Base-by-base conservation (phyloP, 106 monocot species). In the Acorus gramineus region DNA sequence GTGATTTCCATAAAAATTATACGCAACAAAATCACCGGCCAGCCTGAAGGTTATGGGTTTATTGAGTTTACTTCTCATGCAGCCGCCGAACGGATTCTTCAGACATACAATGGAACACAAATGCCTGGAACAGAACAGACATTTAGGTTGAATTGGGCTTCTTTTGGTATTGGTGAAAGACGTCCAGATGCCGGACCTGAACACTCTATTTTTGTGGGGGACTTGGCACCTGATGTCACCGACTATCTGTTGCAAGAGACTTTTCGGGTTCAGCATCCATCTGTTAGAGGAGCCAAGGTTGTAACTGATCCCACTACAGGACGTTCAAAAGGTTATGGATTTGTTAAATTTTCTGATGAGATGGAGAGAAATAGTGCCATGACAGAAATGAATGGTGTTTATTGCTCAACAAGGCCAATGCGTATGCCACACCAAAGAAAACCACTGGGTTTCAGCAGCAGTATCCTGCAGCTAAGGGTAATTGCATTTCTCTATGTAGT, bases 341-440 rank as follows among this genome's bases (percentile, higher is more conserved):
- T 96, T 85, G 96, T 96, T 62, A 96, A 96, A 69, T 96, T 96
- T 77, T 80, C 85, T 63, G 96, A 96, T 71, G 96, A 96, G 75
- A 71, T 7, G 42, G 91, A 96, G 75, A 87, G 81, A 67, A 91
- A 96, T 65, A 76, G 96, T 67, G 96, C 96, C 60, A 96, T 96
- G 96, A 68, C 80, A 55, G 96, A 96, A 79, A 96, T 96, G 96
- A 96, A 96, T 79, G 96, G 96, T 42, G 69, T 85, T n/a, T 96
- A 78, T 74, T 96, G 96, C 72, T 96, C 90, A 60, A 91, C 80
- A 14, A 91, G 96, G 68, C 85, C 86, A 42, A 96, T 96, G 96
- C 78, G 96, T 6, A 96, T 96, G 96, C 96, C 13, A 96, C 89
- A 49, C 91, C 96, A 45, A 96, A 96, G 74, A 87, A 87, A 58